Evolutionary conservation across 495 filamentous ascomycete genomes (phyloP).

Genomic region (Aspergillus nanangensis): DNA sequence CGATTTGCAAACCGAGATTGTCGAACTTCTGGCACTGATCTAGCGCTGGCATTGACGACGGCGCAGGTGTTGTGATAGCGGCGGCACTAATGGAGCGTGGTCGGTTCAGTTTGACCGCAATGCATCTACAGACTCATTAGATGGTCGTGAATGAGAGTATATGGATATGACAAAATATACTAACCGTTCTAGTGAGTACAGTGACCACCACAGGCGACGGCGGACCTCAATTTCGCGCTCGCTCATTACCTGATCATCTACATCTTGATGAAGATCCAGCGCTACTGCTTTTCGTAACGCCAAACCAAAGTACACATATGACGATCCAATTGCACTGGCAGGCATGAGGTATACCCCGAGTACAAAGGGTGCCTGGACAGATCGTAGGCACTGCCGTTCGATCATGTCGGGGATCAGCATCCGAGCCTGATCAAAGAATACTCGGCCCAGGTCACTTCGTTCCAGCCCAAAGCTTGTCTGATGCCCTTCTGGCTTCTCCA

Average conservation of each 20-base stretch:
- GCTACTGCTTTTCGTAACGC: conserved; percentile 38
- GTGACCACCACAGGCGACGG: conserved; percentile 21
- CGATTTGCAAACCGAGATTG: conserved; percentile 18
- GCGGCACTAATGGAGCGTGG: conserved; percentile 16
- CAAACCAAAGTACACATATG: conserved; percentile 29
- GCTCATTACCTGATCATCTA: conserved; percentile 7
- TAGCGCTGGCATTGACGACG: conserved; percentile 9
- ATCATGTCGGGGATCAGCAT: conserved; percentile 19
- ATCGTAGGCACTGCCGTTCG: conserved; percentile 12
- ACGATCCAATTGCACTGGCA: conserved; percentile 16
- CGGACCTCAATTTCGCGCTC: conserved; percentile 14
- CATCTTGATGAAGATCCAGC: conserved; percentile 31
- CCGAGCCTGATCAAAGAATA: conserved; percentile 13
- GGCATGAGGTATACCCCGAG: conserved; percentile 23
- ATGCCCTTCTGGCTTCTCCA: conserved; percentile 12
- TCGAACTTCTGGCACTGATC: conserved; percentile 14
- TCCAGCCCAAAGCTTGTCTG: not conserved
- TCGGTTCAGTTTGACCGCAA: conserved; percentile 17
- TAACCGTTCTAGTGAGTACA: conserved; percentile 25
- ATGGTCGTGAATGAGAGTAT: not conserved
- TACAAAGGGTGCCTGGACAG: conserved; percentile 19
- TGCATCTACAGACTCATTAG: conserved; percentile 9
- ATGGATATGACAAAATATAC: not conserved
- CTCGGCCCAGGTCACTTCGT: conserved; percentile 10
- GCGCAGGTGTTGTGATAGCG: conserved; percentile 11